A percentile compares a stretch with the other conserved stretches of the same genome.
Evolutionary conservation across 163 green algal genomes (phyloP).

Genomic region (Chlamydomonas reinhardtii): DNA sequence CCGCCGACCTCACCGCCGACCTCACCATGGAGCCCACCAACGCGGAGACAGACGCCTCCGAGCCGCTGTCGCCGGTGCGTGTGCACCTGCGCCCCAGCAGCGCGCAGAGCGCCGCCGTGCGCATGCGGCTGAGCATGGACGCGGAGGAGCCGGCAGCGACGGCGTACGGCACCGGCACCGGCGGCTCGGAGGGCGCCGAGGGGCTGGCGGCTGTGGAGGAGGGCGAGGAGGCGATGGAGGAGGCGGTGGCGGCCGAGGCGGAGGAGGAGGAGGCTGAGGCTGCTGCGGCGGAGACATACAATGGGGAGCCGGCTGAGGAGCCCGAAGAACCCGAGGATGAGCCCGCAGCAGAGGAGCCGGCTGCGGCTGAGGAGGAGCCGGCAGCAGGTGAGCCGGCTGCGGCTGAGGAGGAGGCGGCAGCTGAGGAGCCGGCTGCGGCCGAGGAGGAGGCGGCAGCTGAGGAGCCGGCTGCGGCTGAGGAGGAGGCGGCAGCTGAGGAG

Average conservation of each 20-base stretch:
- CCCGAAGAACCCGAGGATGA: not conserved
- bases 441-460: not conserved
- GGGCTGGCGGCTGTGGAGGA: not conserved
- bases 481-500: not conserved
- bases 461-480: not conserved
- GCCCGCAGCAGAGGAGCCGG: not conserved
- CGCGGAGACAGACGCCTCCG: not conserved
- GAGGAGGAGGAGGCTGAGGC: too few relatives aligned
- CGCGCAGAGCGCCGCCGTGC: not conserved
- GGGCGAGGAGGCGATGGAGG: too few relatives aligned
- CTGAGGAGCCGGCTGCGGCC: not conserved
- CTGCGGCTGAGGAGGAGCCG: not conserved
- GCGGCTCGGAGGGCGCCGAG: not conserved
- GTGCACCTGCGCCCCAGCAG: slow-evolving; percentile 29
- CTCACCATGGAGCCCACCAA: not conserved
- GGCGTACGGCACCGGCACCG: not conserved
- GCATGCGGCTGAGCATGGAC: slow-evolving; percentile 28
- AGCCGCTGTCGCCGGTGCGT: slow-evolving; percentile 3
- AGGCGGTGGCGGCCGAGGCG: too few relatives aligned
- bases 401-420: not conserved
- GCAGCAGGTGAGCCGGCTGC: not conserved
- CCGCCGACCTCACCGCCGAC: not conserved
- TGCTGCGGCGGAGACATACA: not conserved
- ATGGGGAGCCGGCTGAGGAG: not conserved
- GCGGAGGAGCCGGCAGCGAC: not conserved